Conservation (phyloP, 257 asterid species). For the Solanum chmielewskii region DNA sequence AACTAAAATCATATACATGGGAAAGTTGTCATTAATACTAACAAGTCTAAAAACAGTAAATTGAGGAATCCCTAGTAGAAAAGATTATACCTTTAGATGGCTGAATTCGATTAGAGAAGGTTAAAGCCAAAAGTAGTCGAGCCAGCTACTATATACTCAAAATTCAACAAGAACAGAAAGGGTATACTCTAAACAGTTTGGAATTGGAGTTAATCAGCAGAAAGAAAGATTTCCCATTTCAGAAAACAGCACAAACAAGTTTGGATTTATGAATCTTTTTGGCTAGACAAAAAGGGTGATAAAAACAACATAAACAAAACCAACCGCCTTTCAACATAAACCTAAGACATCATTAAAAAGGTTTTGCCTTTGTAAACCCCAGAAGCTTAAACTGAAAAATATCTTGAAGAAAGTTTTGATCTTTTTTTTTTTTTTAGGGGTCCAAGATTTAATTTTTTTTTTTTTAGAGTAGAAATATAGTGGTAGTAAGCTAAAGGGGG, state of each 20-base stretch:
- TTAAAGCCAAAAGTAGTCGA: neutral
- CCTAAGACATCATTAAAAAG: neutral
- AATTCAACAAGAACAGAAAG: neutral
- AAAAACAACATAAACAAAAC: neutral
- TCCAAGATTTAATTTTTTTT: neutral
- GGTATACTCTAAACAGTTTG: neutral
- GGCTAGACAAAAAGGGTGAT: neutral
- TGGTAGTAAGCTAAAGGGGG: neutral
- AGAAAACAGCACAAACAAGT: neutral
- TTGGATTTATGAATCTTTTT: neutral
- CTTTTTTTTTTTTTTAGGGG: neutral
- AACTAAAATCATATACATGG: neutral
- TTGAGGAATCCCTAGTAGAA: conserved; percentile 2
- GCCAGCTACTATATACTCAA: neutral
- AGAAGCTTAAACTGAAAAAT: neutral
- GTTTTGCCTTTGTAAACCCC: neutral
- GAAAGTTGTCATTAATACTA: neutral
- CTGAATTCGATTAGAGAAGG: neutral
- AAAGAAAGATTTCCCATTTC: neutral
- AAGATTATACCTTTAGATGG: neutral
- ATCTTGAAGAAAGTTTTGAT: neutral
- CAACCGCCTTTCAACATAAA: neutral
- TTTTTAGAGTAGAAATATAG: neutral
- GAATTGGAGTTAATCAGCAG: neutral
- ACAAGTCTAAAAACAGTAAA: conserved; percentile 1